phyloP scores from a whole-genome alignment of 2,329 filamentous ascomycete species.

The Stachybotrys echinatus region DNA sequence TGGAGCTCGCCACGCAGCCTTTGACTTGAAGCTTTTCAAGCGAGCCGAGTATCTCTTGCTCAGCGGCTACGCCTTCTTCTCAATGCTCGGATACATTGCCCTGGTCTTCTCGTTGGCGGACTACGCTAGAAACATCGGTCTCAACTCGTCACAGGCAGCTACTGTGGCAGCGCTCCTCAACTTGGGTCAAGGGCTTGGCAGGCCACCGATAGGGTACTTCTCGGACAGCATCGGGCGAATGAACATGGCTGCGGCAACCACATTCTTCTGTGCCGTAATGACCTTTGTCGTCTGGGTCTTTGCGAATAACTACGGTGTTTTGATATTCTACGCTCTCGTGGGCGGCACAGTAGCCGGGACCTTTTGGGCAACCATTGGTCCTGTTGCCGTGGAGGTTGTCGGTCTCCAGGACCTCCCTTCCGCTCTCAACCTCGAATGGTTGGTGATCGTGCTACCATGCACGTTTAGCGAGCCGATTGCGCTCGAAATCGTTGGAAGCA shows the following conservation, averaged over 20 bases:
- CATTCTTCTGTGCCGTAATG: slow-evolving; percentile 54
- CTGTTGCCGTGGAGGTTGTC: slow-evolving; percentile 63
- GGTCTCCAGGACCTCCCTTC: slow-evolving; percentile 60
- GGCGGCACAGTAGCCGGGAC: slow-evolving; percentile 63
- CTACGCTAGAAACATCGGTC: slow-evolving; percentile 59
- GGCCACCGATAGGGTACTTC: slow-evolving; percentile 62
- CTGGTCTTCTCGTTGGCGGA: slow-evolving; percentile 65
- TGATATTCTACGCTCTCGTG: slow-evolving; percentile 61
- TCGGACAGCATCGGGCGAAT: slow-evolving; percentile 60
- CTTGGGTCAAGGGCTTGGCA: slow-evolving; percentile 52
- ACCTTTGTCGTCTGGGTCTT: slow-evolving; percentile 65
- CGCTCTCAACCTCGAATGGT: slow-evolving; percentile 61
- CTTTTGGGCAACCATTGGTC: slow-evolving; percentile 59
- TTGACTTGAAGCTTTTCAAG: slow-evolving; percentile 54
- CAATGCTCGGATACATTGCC: slow-evolving; percentile 60
- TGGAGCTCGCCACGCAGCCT: slow-evolving; percentile 54
- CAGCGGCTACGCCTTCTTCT: slow-evolving; percentile 58
- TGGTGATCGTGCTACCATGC: slow-evolving; percentile 59
- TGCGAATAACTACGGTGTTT: slow-evolving; percentile 50
- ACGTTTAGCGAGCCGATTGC: slow-evolving; percentile 59
- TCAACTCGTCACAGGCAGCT: slow-evolving; percentile 57
- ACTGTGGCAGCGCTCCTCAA: slow-evolving; percentile 63
- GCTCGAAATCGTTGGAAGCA: slow-evolving; percentile 36
- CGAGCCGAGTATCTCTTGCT: slow-evolving; percentile 54
- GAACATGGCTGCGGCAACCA: slow-evolving; percentile 60